Conservation (phyloP, 164 flowering plant species). For the Dillenia turbinata region DNA sequence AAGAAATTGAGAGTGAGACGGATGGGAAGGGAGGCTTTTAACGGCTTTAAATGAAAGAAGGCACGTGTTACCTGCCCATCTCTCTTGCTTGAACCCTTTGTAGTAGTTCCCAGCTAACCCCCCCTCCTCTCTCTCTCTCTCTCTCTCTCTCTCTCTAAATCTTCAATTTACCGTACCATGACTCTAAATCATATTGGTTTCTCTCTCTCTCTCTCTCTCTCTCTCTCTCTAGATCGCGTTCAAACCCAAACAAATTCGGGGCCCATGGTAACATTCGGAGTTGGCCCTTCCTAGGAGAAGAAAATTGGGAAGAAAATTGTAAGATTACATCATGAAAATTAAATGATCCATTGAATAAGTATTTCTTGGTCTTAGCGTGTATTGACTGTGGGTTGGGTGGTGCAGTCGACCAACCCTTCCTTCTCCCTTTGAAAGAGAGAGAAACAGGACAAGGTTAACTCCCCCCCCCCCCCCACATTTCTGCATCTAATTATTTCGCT, state of each 20-base stretch:
- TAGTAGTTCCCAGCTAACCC: constrained; percentile 51
- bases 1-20: constrained; percentile 4
- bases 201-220: constrained; percentile 5
- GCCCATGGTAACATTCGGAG: background rate
- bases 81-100: constrained; percentile 1
- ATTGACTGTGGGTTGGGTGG: constrained; percentile 33
- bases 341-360: background rate
- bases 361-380: background rate
- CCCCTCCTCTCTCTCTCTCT: background rate
- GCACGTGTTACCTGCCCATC: constrained; percentile 60
- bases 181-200: background rate
- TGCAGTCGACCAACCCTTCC: constrained; percentile 47
- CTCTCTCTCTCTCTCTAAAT: background rate
- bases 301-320: background rate
- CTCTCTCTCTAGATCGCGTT: background rate
- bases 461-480: too few species aligned
- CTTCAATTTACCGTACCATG: background rate
- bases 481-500: background rate
- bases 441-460: too few species aligned
- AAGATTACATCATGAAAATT: too few species aligned
- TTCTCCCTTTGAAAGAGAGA: background rate
- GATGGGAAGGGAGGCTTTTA: constrained; percentile 11
- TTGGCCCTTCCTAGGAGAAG: background rate
- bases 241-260: background rate
- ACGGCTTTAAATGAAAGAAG: constrained; percentile 31